Evolutionary conservation across 208 protist genomes (phyloP).

Genomic region (Leishmania turanica): DNA sequence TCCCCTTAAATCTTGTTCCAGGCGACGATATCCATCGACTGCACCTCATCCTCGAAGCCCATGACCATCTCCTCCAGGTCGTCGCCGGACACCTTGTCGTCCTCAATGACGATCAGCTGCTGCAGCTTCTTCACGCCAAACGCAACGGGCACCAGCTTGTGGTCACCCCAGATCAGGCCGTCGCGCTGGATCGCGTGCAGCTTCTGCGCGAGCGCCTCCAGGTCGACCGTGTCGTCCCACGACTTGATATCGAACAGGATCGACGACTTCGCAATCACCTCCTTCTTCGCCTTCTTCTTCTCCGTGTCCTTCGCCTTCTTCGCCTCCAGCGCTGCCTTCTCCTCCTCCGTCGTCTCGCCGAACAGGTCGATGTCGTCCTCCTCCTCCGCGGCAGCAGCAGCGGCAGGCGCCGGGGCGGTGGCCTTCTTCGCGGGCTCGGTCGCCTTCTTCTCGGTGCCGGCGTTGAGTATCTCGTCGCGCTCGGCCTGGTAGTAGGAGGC

Average conservation of each 20-base stretch:
- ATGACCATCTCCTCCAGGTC: conserved; percentile 94
- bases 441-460: conserved; percentile 29
- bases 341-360: conserved; percentile 87
- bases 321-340: conserved; percentile 83
- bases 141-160: conserved; percentile 92
- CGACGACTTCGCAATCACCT: conserved; percentile 86
- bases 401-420: conserved; percentile 36
- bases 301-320: conserved; percentile 88
- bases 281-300: conserved; percentile 85
- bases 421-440: conserved; percentile 30
- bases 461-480: conserved; percentile 65
- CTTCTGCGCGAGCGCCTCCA: conserved; percentile 87
- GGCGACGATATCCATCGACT: conserved; percentile 95
- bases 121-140: conserved; percentile 98
- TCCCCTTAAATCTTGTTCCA: conserved; percentile 96
- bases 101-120: conserved; percentile 94
- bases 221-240: conserved; percentile 93
- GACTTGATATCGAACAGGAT: conserved; percentile 94
- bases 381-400: conserved; percentile 46
- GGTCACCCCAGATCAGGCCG: conserved; percentile 92
- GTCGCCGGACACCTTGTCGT: conserved; percentile 95
- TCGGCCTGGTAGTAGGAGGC: conserved; percentile 91
- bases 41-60: conserved; percentile 94
- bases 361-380: conserved; percentile 93
- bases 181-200: conserved; percentile 85